These are phyloP conservation scores for Globisporangium rhizosaccharum DNA, from an alignment of 352 stramenopile species.

Conservation along the genomic window DNA sequence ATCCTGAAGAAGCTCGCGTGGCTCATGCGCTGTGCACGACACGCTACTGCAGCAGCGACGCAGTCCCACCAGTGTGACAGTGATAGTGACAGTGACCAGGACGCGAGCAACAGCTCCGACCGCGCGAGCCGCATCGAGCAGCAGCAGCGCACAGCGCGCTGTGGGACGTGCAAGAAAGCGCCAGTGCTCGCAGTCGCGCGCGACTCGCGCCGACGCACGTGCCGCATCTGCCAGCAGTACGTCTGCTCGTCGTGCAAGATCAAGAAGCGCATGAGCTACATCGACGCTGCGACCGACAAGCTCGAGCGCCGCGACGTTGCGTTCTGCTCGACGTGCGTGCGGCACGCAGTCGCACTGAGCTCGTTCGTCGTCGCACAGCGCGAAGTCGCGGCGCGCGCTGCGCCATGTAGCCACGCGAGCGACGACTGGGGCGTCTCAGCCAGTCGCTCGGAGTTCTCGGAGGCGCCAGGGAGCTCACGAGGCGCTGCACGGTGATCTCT, in stretches of 20 bases:
- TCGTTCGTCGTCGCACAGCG: constrained; percentile 17
- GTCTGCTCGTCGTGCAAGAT: constrained; percentile 22
- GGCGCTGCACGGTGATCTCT: background rate
- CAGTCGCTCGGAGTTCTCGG: background rate
- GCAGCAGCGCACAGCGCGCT: constrained; percentile 5
- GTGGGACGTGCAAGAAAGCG: constrained; percentile 7
- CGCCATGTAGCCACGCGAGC: background rate
- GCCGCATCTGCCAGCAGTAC: constrained; percentile 21
- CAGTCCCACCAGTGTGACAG: constrained; percentile 6
- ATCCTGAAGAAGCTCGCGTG: constrained; percentile 34
- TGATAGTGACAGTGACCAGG: constrained; percentile 1
- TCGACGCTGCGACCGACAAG: constrained; percentile 11
- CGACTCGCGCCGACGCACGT: constrained; percentile 13
- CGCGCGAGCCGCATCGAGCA: background rate
- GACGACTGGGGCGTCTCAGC: background rate
- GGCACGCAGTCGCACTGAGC: constrained; percentile 12
- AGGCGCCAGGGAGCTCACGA: background rate
- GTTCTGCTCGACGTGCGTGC: constrained; percentile 22
- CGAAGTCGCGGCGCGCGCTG: constrained; percentile 10
- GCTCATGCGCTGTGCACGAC: constrained; percentile 11
- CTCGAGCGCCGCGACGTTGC: constrained; percentile 14
- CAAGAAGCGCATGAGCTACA: constrained; percentile 20
- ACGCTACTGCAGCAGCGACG: constrained; percentile 5
- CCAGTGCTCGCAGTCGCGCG: background rate
- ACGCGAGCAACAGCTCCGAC: background rate